A percentile compares a stretch with the other conserved stretches of the same genome.
Conservation (phyloP, 2,329 filamentous ascomycete species). For the Colletotrichum sp. region DNA sequence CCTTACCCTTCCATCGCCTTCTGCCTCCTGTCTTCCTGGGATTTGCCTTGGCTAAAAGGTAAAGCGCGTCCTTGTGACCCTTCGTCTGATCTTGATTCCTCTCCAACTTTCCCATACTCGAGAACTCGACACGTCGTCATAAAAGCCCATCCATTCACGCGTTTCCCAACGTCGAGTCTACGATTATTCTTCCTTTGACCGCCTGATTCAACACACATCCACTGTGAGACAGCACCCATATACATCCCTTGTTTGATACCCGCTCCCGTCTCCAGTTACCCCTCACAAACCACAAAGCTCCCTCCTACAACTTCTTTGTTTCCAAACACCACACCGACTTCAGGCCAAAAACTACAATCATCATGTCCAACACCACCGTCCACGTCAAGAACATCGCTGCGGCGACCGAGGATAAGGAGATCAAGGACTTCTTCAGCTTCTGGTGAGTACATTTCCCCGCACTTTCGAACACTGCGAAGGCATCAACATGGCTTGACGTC, state of each 20-base stretch:
- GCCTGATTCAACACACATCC: background rate
- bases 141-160: slow-evolving; percentile 1
- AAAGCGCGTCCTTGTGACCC: slow-evolving; percentile 18
- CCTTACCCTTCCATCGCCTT: background rate
- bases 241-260: slow-evolving; percentile 15
- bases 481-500: background rate
- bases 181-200: background rate
- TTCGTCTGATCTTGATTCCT: slow-evolving; percentile 10
- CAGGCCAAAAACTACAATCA: slow-evolving; percentile 26
- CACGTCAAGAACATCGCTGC: slow-evolving; percentile 88
- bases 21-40: background rate
- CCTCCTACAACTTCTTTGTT: slow-evolving; percentile 2
- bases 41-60: slow-evolving; percentile 5
- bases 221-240: slow-evolving; percentile 4
- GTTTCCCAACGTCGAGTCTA: background rate
- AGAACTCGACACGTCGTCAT: background rate
- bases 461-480: background rate
- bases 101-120: background rate
- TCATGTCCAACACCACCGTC: slow-evolving; percentile 71
- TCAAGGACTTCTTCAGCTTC: slow-evolving; percentile 98
- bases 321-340: slow-evolving; percentile 3
- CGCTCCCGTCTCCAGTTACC: slow-evolving; percentile 11
- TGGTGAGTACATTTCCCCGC: slow-evolving; percentile 60
- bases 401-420: slow-evolving; percentile 85
- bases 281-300: slow-evolving; percentile 12